Evolutionary conservation across 305 asterid species (phyloP).

Genomic region (Fraxinus platypoda): DNA sequence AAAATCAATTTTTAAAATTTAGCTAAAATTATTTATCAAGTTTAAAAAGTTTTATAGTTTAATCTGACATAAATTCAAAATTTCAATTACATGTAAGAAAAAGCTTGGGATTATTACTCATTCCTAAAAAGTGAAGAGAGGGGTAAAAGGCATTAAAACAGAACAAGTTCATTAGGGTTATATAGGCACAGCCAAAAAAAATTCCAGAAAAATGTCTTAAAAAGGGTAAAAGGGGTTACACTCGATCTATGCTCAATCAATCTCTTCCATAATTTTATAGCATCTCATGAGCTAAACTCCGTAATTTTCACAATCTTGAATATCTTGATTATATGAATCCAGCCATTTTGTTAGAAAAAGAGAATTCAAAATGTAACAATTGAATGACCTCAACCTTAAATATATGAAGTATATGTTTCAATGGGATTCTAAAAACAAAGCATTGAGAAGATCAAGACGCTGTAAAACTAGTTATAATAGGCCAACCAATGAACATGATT

Average conservation of each 20-base stretch:
- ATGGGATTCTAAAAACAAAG: neutral
- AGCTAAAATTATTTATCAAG: neutral
- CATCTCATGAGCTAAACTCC: neutral
- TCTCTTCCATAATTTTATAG: neutral
- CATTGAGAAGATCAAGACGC: neutral
- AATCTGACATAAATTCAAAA: neutral
- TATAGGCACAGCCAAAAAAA: neutral
- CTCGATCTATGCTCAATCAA: neutral
- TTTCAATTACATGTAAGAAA: neutral
- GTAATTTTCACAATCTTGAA: neutral
- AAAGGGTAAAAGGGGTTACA: neutral
- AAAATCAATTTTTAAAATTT: neutral
- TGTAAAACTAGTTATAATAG: neutral
- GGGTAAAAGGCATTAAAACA: neutral
- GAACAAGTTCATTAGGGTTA: neutral
- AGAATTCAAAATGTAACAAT: neutral
- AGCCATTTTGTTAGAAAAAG: neutral
- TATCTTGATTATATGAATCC: neutral
- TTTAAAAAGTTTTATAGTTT: neutral
- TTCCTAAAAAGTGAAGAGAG: neutral
- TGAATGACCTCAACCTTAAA: slow-evolving; percentile 10
- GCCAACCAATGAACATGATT: neutral
- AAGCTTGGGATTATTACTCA: neutral
- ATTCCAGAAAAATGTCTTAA: neutral
- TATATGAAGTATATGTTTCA: neutral